Percentiles rank a stretch among this genome's conserved stretches.
Evolutionary conservation across 2,329 filamentous ascomycete genomes (phyloP).

Genomic region (Paraconiothyrium sp.): DNA sequence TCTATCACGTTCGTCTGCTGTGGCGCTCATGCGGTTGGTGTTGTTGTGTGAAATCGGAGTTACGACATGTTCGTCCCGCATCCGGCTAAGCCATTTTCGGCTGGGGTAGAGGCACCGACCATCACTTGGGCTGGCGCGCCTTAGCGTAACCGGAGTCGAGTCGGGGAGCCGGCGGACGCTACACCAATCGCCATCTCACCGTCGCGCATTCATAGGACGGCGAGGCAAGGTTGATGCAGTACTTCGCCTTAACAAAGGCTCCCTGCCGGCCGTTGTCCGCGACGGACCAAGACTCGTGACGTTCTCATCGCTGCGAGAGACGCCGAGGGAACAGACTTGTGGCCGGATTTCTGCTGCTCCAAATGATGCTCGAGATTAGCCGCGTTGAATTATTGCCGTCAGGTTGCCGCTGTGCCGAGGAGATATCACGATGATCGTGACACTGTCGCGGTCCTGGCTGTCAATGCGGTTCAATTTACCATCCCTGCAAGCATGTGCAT

Average conservation of each 20-base stretch:
- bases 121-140: not conserved
- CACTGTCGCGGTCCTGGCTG: not conserved
- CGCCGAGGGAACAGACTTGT: not conserved
- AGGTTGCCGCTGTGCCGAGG: not conserved
- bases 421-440: not conserved
- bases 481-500: slow-evolving; percentile 1
- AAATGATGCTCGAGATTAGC: not conserved
- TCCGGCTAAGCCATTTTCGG: not conserved
- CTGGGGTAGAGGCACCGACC: not conserved
- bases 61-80: not conserved
- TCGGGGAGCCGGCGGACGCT: slow-evolving; percentile 2
- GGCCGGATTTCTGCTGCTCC: not conserved
- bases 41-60: slow-evolving; percentile 3
- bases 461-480: not conserved
- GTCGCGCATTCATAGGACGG: not conserved
- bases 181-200: slow-evolving; percentile 6
- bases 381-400: not conserved
- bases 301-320: not conserved
- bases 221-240: not conserved
- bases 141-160: slow-evolving; percentile 4
- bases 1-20: not conserved
- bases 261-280: not conserved
- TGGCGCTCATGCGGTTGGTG: not conserved
- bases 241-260: not conserved
- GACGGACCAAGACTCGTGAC: slow-evolving; percentile 5